A percentile compares a stretch with the other conserved stretches of the same genome.
Conservation (phyloP, 2,329 filamentous ascomycete genomes). For the Neofusicoccum sp. region DNA sequence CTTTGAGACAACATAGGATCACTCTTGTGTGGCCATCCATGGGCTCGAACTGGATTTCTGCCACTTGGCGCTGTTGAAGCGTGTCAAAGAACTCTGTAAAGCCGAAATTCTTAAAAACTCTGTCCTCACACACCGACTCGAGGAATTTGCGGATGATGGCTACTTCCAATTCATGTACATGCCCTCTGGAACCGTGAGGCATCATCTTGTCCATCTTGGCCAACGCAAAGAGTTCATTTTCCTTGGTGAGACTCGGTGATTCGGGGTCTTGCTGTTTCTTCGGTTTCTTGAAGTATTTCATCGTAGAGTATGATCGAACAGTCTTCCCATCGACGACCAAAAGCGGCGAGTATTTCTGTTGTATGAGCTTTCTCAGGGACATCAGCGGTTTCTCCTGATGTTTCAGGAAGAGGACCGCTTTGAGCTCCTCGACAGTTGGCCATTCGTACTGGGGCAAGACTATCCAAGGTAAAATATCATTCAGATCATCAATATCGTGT, state of each 20-base stretch:
- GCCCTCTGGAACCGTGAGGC: background rate
- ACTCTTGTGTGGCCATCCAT: background rate
- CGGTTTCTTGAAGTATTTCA: conserved; percentile 3
- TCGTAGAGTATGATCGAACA: background rate
- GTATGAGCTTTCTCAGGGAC: background rate
- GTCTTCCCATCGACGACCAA: background rate
- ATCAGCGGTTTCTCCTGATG: background rate
- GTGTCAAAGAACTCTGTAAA: background rate
- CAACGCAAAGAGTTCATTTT: background rate
- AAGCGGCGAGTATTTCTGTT: background rate
- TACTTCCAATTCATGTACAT: background rate
- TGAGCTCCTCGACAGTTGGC: background rate
- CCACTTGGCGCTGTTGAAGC: background rate
- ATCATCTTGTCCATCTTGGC: background rate
- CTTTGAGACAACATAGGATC: background rate
- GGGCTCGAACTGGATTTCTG: background rate
- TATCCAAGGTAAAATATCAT: background rate
- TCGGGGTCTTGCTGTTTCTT: background rate
- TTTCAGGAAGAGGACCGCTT: background rate
- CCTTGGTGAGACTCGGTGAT: background rate
- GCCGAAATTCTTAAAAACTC: background rate
- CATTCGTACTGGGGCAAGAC: background rate
- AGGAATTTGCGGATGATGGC: background rate
- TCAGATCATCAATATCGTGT: background rate
- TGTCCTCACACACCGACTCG: background rate